A percentile compares a stretch with the other conserved stretches of the same genome.
Evolutionary conservation across 176 grass and related monocot species (phyloP).

Genomic region (Sorghum bicolor): DNA sequence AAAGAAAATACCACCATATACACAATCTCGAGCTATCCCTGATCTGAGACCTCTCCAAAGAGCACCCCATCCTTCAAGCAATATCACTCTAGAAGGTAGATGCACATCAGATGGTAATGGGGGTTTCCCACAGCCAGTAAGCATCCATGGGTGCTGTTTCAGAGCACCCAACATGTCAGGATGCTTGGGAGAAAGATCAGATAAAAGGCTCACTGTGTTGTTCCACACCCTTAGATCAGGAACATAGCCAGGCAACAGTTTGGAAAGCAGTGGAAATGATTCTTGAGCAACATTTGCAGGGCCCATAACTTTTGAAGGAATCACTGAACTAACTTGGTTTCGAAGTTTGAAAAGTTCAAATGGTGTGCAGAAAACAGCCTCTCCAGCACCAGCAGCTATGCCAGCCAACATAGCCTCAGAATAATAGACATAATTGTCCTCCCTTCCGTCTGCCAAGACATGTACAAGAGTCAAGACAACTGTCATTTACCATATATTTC

Average conservation of each 20-base stretch:
- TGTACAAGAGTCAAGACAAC: constrained; percentile 12
- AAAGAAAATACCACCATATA: constrained; percentile 92
- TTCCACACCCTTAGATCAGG: constrained; percentile 59
- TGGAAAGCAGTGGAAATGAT: constrained; percentile 55
- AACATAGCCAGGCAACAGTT: constrained; percentile 72
- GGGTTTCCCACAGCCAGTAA: constrained; percentile 80
- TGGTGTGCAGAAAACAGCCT: constrained; percentile 67
- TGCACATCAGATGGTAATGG: constrained; percentile 79
- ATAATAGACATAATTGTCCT: constrained; percentile 72
- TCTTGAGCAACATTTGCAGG: constrained; percentile 35
- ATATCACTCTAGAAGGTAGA: constrained; percentile 60
- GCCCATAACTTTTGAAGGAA: constrained; percentile 35
- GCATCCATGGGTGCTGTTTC: constrained; percentile 89
- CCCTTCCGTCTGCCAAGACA: constrained; percentile 76
- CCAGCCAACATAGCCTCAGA: constrained; percentile 87
- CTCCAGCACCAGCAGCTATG: constrained; percentile 61
- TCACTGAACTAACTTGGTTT: constrained; percentile 62
- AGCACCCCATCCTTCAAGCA: constrained; percentile 87
- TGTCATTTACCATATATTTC: constrained; percentile 4
- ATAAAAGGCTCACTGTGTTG: constrained; percentile 63
- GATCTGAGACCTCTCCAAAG: constrained; percentile 88
- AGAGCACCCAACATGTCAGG: constrained; percentile 61
- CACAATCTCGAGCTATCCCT: constrained; percentile 70
- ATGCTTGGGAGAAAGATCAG: constrained; percentile 68
- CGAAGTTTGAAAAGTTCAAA: constrained; percentile 93